Percentiles rank a stretch among this genome's conserved stretches.
These are phyloP conservation scores for Aspergillus intermedius DNA, from an alignment of 2,329 filamentous ascomycete genomes.

Conservation along the genomic window DNA sequence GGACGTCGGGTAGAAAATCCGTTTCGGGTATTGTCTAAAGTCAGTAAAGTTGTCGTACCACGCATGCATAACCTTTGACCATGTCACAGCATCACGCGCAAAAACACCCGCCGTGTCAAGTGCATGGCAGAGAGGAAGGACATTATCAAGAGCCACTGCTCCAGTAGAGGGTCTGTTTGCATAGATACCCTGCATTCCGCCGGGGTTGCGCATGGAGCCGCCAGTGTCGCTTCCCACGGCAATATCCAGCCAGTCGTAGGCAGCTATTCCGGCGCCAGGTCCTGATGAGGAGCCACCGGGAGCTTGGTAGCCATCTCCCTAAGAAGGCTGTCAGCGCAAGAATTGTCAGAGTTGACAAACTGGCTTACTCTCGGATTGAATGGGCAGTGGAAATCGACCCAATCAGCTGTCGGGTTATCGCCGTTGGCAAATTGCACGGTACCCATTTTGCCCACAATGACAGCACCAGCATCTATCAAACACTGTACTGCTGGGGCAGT, in stretches of 20 bases:
- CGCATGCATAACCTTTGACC: constrained; percentile 35
- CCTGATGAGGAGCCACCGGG: constrained; percentile 20
- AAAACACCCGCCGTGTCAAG: constrained; percentile 45
- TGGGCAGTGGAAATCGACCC: constrained; percentile 27
- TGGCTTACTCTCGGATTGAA: constrained; percentile 21
- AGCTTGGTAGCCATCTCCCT: constrained; percentile 31
- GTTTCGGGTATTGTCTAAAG: constrained; percentile 27
- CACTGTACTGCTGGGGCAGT: constrained; percentile 49
- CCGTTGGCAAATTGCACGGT: constrained; percentile 22
- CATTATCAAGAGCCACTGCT: constrained; percentile 41
- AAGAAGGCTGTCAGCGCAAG: no score
- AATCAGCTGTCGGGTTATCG: constrained; percentile 14
- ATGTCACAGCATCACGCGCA: constrained; percentile 16
- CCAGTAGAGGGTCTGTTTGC: constrained; percentile 39
- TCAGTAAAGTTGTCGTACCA: constrained; percentile 36
- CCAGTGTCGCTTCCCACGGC: constrained; percentile 34
- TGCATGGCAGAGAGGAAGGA: constrained; percentile 41
- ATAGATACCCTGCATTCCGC: background rate
- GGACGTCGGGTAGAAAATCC: constrained; percentile 19
- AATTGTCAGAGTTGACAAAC: no score
- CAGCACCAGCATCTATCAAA: constrained; percentile 54
- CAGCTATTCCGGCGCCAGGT: constrained; percentile 21
- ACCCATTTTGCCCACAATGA: constrained; percentile 26
- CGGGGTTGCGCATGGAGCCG: background rate
- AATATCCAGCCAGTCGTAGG: constrained; percentile 42